Evolutionary conservation across 1,284 basidiomycete species (phyloP), one percentile per base, ranked within the genome.

Genomic region (Heterobasidion parviporum): DNA sequence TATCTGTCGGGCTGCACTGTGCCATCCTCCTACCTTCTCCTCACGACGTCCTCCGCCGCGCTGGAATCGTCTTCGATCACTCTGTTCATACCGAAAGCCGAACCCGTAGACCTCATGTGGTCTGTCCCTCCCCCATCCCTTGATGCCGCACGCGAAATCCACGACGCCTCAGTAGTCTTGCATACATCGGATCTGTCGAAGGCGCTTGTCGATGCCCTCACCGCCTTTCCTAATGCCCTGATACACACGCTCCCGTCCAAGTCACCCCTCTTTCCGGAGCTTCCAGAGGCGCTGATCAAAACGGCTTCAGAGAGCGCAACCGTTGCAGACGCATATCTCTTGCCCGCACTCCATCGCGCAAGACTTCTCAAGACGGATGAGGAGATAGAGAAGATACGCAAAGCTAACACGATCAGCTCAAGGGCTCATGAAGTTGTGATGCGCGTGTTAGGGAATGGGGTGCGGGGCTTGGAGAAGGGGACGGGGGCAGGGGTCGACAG

Each of bases 351-450:
- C 16, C 91, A 94, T 61, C 74, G 72, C 36, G 85, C 92, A 5
- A 79, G 94, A 8, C 70, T 96, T 32, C 83, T 78, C 59, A 97
- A 96, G 72, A 86, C 86, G 16, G 70, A 74, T 3, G 69, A 76
- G 45, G 94, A 96, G 72, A 81, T 97, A 55, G 77, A 74, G 14
- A 72, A 80, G 58, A 92, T 96, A 63, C 75, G 78, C 54, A 79
- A 81, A 55, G 94, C 94, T 0, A 93, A 91, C 65, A 77, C 79
- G 55, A 92, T 96, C 61, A 92, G 89, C 60, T 92, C 89, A 0
- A 78, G 85, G 4, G 94, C 94, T 1, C 94, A 96, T 62, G 90
- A 94, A 69, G 81, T 84, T 8, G 83, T 96, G 50, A 96, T 96
- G 92, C 79, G 89, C n/a, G 84, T 94, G 10, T 77, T 95, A 6